A percentile compares a stretch with the other conserved stretches of the same genome.
Conservation (phyloP, 1,284 basidiomycete species). For the Gymnopus androsaceus region DNA sequence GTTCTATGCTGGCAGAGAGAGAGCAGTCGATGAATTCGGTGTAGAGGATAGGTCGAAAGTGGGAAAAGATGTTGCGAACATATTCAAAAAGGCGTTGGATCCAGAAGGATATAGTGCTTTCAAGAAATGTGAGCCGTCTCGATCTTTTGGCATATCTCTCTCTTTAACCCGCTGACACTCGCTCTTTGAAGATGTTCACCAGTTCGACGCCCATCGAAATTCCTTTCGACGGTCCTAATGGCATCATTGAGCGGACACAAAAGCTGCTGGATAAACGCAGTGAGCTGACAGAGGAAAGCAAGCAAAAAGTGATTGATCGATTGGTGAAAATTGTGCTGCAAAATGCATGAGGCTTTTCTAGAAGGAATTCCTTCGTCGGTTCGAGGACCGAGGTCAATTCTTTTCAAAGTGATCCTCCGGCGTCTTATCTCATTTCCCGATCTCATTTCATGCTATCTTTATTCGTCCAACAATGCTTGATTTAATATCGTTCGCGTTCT, state of each 20-base stretch:
- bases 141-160: conserved; percentile 9
- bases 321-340: conserved; percentile 66
- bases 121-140: conserved; percentile 60
- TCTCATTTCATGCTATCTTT: not conserved
- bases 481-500: not conserved
- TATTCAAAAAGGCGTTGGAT: conserved; percentile 63
- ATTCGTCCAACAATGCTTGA: not conserved
- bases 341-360: conserved; percentile 40
- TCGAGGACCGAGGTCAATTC: not conserved
- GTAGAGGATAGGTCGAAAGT: conserved; percentile 34
- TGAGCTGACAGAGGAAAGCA: conserved; percentile 48
- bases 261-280: conserved; percentile 54
- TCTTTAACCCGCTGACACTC: conserved; percentile 3
- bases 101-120: conserved; percentile 63
- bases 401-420: not conserved
- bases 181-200: conserved; percentile 51
- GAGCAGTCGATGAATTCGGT: conserved; percentile 5
- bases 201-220: conserved; percentile 74
- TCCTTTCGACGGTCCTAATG: conserved; percentile 69
- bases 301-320: conserved; percentile 57
- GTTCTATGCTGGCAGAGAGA: conserved; percentile 1
- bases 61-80: conserved; percentile 61
- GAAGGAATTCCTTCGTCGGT: not conserved
- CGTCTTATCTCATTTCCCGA: not conserved
- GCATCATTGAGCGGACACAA: conserved; percentile 64